phyloP scores from a whole-genome alignment of 2,329 filamentous ascomycete species.

The Phyllachora maydis region DNA sequence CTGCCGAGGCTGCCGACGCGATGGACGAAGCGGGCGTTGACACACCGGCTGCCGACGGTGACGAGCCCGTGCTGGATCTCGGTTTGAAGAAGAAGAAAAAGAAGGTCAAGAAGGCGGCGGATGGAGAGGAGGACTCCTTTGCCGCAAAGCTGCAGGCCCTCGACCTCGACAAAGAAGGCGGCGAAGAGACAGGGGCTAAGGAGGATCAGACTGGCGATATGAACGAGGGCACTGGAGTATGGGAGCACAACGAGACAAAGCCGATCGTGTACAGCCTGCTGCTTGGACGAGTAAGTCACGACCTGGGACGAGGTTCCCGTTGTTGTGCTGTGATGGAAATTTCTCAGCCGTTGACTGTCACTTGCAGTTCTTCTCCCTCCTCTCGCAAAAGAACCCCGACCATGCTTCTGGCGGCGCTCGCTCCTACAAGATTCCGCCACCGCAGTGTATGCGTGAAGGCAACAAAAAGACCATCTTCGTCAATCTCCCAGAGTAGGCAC shows the following conservation, averaged over 20 bases:
- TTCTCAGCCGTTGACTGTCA: too few relatives aligned
- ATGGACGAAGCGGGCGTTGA: slow-evolving; percentile 30
- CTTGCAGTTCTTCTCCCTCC: slow-evolving; percentile 93
- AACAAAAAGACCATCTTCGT: slow-evolving; percentile 99
- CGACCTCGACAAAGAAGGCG: slow-evolving; percentile 34
- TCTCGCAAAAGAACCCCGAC: slow-evolving; percentile 93
- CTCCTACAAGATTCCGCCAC: slow-evolving; percentile 98
- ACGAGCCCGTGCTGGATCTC: slow-evolving; percentile 28
- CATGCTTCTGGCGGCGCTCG: slow-evolving; percentile 73
- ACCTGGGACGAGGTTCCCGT: too few relatives aligned
- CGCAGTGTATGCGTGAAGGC: slow-evolving; percentile 96
- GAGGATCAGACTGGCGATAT: slow-evolving; percentile 53
- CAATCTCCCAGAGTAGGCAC: too few relatives aligned
- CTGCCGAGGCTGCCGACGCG: slow-evolving; percentile 21
- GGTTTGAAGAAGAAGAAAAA: slow-evolving; percentile 81
- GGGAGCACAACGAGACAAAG: slow-evolving; percentile 60
- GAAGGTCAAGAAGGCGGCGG: slow-evolving; percentile 26
- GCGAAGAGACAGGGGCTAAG: slow-evolving; percentile 23
- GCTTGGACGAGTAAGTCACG: slow-evolving; percentile 59
- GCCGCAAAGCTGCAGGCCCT: slow-evolving; percentile 11
- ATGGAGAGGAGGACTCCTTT: slow-evolving; percentile 20
- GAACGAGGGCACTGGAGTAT: slow-evolving; percentile 76
- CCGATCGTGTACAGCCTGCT: slow-evolving; percentile 71
- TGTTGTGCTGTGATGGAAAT: too few relatives aligned
- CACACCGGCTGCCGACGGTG: slow-evolving; percentile 36